Conservation (phyloP, 2,329 filamentous ascomycete genomes). For the Scolecobasidium constrictum region DNA sequence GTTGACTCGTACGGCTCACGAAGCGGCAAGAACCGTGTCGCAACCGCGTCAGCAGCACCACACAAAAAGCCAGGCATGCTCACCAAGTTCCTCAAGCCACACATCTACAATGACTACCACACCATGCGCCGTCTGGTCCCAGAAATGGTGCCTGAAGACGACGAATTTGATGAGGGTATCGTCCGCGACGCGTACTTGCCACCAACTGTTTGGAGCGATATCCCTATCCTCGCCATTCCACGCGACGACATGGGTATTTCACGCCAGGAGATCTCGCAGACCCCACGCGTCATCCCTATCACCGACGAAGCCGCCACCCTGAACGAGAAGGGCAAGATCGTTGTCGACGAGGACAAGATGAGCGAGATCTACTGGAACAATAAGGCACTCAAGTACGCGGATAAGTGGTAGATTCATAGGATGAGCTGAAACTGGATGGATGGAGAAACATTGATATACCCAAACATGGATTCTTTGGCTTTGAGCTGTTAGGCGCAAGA, state of each 20-base stretch:
- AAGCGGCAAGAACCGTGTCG: not conserved
- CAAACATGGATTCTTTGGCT: too few species aligned
- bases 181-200: constrained; percentile 32
- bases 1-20: not conserved
- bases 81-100: constrained; percentile 10
- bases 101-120: constrained; percentile 14
- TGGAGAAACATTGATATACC: too few species aligned
- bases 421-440: too few species aligned
- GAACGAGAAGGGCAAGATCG: constrained; percentile 11
- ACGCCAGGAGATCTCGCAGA: constrained; percentile 7
- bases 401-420: not conserved
- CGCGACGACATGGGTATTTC: constrained; percentile 9
- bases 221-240: constrained; percentile 8
- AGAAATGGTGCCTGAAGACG: constrained; percentile 21
- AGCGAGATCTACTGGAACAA: constrained; percentile 7
- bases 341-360: constrained; percentile 9
- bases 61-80: constrained; percentile 11
- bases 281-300: constrained; percentile 5
- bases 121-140: constrained; percentile 22
- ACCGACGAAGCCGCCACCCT: constrained; percentile 10
- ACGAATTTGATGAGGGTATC: constrained; percentile 19
- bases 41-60: constrained; percentile 1
- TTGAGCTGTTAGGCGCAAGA: too few species aligned
- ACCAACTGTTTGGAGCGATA: constrained; percentile 25
- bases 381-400: constrained; percentile 2